Base-by-base conservation (phyloP, 2,329 filamentous ascomycete species). In the Pyricularia pennisetigena region DNA sequence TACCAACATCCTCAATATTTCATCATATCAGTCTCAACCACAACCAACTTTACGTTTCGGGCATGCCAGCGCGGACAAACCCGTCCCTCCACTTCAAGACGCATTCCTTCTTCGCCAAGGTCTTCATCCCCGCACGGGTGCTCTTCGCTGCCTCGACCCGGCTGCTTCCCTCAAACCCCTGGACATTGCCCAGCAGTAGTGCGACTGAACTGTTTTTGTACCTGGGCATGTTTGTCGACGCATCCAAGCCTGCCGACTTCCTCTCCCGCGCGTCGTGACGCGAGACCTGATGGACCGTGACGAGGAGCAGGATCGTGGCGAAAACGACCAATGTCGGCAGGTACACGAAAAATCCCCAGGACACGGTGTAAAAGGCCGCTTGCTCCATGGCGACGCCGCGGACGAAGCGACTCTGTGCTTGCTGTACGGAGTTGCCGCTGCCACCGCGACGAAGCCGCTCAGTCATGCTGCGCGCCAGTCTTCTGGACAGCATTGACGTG, bases 401-500 rank as follows among this genome's bases (percentile, higher is more conserved):
- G 23, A 41, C 32, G 23, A 26, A 23, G n/a, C 10, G 32, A 8
- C 35, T 24, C 16, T 41, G 30, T 41, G 20, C 30, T 66, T 20
- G 32, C 8, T 35, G 35, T n/a, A n/a, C 12, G 30, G 64, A n/a
- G 35, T n/a, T 54, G 14, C 64, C 64, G 12, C 16, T 23, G 20
- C 64, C 64, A 28, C 64, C 64, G 64, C 35, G 64, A 26, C 64
- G 64, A 24, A 66, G 35, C 9, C 64, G 35, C 24, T 66, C 64
- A n/a, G 64, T 66, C 64, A 66, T 66, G 32, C 32, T 57, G 64
- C 49, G 64, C 64, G 64, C 30, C 30, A 66, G 23, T 28, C 67
- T 74, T 69, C 70, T 79, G 73, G 69, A 78, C 75, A 69, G 70
- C 65, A 80, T 77, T 23, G 79, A 74, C 35, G 88, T 87, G 72